A percentile compares a stretch with the other conserved stretches of the same genome.
phyloP scores from a whole-genome alignment of 1,139 yeast genomes.

The Barnettozyma hawaiiensis region DNA sequence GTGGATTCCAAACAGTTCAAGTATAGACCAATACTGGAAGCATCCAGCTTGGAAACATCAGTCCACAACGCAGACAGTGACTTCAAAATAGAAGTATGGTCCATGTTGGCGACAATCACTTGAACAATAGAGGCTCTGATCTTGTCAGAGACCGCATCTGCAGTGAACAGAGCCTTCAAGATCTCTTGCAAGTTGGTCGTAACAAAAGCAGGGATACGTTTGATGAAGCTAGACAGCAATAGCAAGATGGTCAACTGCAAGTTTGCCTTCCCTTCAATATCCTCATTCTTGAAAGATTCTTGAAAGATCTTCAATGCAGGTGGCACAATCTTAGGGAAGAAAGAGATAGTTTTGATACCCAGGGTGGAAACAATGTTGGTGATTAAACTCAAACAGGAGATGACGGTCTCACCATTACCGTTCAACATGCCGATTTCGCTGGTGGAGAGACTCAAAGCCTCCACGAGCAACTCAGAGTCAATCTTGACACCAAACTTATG shows the following conservation, averaged over 20 bases:
- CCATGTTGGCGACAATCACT: constrained; percentile 63
- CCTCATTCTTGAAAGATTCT: constrained; percentile 31
- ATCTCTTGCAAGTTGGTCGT: constrained; percentile 61
- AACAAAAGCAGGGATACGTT: constrained; percentile 84
- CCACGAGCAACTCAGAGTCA: constrained; percentile 43
- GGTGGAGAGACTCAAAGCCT: constrained; percentile 47
- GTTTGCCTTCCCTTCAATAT: constrained; percentile 27
- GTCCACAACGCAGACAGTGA: constrained; percentile 63
- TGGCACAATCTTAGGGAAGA: constrained; percentile 78
- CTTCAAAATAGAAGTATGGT: constrained; percentile 54
- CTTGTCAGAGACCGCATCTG: constrained; percentile 50
- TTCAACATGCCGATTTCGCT: constrained; percentile 49
- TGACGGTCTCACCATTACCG: constrained; percentile 50
- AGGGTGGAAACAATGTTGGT: constrained; percentile 63
- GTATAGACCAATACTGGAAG: constrained; percentile 59
- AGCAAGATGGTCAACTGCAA: constrained; percentile 66
- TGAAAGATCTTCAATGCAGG: constrained; percentile 61
- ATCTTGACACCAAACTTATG: constrained; percentile 53
- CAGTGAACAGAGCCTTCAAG: constrained; percentile 50
- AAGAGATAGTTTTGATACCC: constrained; percentile 84
- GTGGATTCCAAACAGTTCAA: constrained; percentile 60
- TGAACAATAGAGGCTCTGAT: constrained; percentile 64
- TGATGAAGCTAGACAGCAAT: constrained; percentile 68
- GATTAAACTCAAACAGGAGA: constrained; percentile 70
- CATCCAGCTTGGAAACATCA: constrained; percentile 40